Percentiles rank a stretch among this genome's conserved stretches.
Evolutionary conservation across 1,139 yeast species (phyloP).

Genomic region (Debaryomyces coudertii): DNA sequence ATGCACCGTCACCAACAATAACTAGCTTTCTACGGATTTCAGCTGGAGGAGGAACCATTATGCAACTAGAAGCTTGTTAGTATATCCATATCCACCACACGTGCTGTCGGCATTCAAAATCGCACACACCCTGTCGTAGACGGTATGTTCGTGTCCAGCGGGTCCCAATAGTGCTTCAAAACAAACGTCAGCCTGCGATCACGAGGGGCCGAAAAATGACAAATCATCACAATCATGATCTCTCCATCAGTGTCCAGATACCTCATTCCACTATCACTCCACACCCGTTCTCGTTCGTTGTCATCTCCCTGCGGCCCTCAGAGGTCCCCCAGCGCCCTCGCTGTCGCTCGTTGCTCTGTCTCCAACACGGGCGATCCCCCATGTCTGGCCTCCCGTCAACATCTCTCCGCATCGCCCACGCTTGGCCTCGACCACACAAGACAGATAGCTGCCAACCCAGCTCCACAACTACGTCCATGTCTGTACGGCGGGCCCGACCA

Average conservation of each 20-base stretch:
- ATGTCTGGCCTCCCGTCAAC: no score
- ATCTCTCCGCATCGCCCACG: no score
- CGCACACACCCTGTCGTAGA: neutral
- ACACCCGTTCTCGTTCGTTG: no score
- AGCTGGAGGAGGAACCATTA: constrained; percentile 57
- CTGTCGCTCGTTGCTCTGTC: no score
- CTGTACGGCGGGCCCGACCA: neutral
- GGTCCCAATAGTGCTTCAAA: neutral
- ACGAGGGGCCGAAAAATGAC: neutral
- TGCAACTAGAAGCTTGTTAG: constrained; percentile 17
- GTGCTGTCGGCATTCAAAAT: neutral
- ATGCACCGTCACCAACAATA: constrained; percentile 86
- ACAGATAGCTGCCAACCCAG: neutral
- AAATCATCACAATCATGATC: neutral
- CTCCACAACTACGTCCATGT: neutral
- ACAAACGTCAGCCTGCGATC: neutral
- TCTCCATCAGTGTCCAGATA: no score
- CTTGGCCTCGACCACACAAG: neutral
- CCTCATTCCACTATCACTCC: no score
- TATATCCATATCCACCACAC: neutral
- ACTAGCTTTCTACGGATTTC: constrained; percentile 80
- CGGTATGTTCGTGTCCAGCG: no score
- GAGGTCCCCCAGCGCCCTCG: no score
- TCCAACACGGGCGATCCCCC: no score
- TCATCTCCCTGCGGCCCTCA: no score